Evolutionary conservation across 352 stramenopile genomes (phyloP), one percentile per base, ranked within the genome.

Genomic region (Pythium folliculosum): DNA sequence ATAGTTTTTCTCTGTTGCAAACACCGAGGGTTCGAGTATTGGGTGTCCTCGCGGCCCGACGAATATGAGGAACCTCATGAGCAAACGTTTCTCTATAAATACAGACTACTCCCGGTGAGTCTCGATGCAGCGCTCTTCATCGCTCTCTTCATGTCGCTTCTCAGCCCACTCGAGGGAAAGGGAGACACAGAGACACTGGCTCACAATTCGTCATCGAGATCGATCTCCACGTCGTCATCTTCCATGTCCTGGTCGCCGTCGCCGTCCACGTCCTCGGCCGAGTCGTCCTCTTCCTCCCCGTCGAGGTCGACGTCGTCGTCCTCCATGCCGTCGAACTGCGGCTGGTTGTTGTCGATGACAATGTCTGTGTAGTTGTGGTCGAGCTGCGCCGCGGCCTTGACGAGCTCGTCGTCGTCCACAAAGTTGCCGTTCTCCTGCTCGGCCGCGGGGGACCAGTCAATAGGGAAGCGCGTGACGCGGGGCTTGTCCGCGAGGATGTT

Each of bases 401-500:
- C 82, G 40, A 96, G 75, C 47, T 96, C 86, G 47, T 94, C 83
- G 66, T 96, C 88, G 58, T 94, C 86, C 44, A 91, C 82, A 70
- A 92, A 89, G 43, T 71, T 77, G 47, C 60, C 95, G 23, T 61
- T 67, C 35, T 77, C 69, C 55, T 72, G 64, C 38, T 63, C 64
- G 16, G 53, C 78, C 1, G 86, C 82, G 1, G 85, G 83, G 40
- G 88, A 90, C 97, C 97, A 99, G 65, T 98, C 87, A 77, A 99
- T 99, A 12, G 92, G 92, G 83, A 99, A 99, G 7, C 88, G 84
- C 57, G 86, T 96, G 56, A 98, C 91, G 45, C 94, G 87, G 19
- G 97, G 97, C 78, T 99, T 99, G 71, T 99, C 97, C 0, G 96
- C 95, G 63, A 99, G 81, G 61, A 99, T 98, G 74, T 98, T 97